Conservation (phyloP, 257 asterid genomes). For the Thymus mandschuricus region DNA sequence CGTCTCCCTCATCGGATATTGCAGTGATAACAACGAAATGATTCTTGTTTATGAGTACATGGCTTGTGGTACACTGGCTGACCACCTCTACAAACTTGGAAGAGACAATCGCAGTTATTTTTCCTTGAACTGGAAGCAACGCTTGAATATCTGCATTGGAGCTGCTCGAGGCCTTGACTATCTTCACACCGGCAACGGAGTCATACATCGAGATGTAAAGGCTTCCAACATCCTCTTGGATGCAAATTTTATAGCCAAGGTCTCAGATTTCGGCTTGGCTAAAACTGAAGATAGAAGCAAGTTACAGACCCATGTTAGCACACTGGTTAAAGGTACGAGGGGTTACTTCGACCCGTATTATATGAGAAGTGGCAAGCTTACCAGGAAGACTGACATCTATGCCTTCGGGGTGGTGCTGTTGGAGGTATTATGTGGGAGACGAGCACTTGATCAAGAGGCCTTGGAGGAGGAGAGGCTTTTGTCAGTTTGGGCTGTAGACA, state of each 20-base stretch:
- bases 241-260: neutral
- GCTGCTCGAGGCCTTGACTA: neutral
- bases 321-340: neutral
- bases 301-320: neutral
- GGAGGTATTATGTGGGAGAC: neutral
- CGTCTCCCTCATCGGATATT: slow-evolving; percentile 14
- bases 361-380: neutral
- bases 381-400: neutral
- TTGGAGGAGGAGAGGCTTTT: neutral
- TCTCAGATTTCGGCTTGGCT: neutral
- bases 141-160: neutral
- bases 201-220: neutral
- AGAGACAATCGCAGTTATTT: no score
- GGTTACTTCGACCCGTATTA: neutral
- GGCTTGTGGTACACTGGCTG: slow-evolving; percentile 16
- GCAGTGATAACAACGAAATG: slow-evolving; percentile 11
- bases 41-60: slow-evolving; percentile 26
- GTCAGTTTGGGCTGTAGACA: slow-evolving; percentile 7
- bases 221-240: neutral
- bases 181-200: neutral
- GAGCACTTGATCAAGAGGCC: neutral
- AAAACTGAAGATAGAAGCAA: neutral
- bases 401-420: neutral
- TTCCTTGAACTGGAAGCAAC: neutral
- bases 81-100: slow-evolving; percentile 12